These are phyloP conservation scores for Pseudozyma thailandica DNA, from an alignment of 1,284 basidiomycete species.

Conservation along the genomic window DNA sequence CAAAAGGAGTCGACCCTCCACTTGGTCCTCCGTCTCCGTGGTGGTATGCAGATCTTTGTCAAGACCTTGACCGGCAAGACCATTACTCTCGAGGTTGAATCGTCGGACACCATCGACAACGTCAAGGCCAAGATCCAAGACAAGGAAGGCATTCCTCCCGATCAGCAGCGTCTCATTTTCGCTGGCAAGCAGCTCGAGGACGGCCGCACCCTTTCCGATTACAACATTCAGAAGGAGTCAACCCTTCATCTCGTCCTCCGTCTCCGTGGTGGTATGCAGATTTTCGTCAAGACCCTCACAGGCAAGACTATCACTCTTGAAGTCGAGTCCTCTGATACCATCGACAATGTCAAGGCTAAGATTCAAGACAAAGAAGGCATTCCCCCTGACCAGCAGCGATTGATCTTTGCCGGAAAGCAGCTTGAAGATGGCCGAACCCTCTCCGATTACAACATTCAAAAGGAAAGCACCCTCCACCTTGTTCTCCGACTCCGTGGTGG, in stretches of 20 bases:
- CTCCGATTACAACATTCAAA: constrained; percentile 69
- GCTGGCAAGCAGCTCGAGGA: constrained; percentile 71
- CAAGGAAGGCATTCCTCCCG: constrained; percentile 69
- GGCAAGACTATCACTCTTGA: constrained; percentile 96
- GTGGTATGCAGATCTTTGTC: constrained; percentile 72
- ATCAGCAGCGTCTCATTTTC: constrained; percentile 71
- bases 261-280: constrained; percentile 67
- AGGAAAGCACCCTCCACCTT: constrained; percentile 63
- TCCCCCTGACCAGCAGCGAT: constrained; percentile 70
- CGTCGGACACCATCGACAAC: constrained; percentile 94
- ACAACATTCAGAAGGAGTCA: constrained; percentile 68
- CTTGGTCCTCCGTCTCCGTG: constrained; percentile 84
- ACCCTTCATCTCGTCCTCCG: constrained; percentile 64
- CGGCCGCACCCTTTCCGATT: constrained; percentile 70
- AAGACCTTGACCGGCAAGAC: constrained; percentile 93
- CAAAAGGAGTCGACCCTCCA: constrained; percentile 99
- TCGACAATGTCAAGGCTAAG: constrained; percentile 78
- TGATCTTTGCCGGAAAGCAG: constrained; percentile 71
- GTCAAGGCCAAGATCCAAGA: constrained; percentile 67
- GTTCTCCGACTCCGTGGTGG: constrained; percentile 65
- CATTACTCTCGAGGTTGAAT: constrained; percentile 78
- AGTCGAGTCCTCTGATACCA: constrained; percentile 90
- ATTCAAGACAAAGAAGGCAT: constrained; percentile 68
- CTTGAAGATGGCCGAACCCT: constrained; percentile 71
- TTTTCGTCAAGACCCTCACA: constrained; percentile 77